Percentiles rank a stretch among this genome's conserved stretches.
These are phyloP conservation scores for Cercospora sp. DNA, from an alignment of 2,329 filamentous ascomycete genomes.

Conservation along the genomic window DNA sequence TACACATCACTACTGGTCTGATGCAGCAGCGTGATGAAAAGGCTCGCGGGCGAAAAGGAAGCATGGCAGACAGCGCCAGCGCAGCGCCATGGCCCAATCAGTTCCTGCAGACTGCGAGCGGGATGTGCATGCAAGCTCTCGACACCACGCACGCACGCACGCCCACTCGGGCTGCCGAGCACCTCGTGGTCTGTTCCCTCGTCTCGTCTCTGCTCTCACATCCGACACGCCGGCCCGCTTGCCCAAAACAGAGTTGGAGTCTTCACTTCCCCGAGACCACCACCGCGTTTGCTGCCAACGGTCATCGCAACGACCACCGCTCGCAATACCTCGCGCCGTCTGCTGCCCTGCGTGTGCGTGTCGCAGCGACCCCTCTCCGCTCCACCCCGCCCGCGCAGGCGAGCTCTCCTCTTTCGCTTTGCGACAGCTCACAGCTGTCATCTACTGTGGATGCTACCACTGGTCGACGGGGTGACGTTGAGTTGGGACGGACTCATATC, in stretches of 20 bases:
- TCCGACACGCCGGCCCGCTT: slow-evolving; percentile 13
- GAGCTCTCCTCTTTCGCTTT: background rate
- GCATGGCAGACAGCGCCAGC: background rate
- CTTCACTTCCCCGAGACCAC: background rate
- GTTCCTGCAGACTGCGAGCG: background rate
- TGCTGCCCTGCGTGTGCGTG: background rate
- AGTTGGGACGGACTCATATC: slow-evolving; percentile 7
- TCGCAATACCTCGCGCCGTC: background rate
- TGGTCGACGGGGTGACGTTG: slow-evolving; percentile 1
- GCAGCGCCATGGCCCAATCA: slow-evolving; percentile 5
- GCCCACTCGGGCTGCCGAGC: background rate
- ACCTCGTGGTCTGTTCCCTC: background rate
- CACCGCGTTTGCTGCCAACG: background rate
- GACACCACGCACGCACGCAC: background rate
- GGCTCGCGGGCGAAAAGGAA: background rate
- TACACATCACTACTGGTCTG: background rate
- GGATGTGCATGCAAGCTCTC: slow-evolving; percentile 4
- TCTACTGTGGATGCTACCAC: background rate
- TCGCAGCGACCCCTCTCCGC: background rate
- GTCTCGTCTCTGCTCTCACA: slow-evolving; percentile 1
- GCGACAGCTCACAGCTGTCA: slow-evolving; percentile 2
- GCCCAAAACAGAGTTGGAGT: slow-evolving; percentile 14
- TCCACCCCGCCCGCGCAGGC: background rate
- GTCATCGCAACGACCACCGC: background rate
- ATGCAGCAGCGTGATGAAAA: background rate